phyloP scores from a whole-genome alignment of 2,329 filamentous ascomycete species.

The Penicillium sp. region DNA sequence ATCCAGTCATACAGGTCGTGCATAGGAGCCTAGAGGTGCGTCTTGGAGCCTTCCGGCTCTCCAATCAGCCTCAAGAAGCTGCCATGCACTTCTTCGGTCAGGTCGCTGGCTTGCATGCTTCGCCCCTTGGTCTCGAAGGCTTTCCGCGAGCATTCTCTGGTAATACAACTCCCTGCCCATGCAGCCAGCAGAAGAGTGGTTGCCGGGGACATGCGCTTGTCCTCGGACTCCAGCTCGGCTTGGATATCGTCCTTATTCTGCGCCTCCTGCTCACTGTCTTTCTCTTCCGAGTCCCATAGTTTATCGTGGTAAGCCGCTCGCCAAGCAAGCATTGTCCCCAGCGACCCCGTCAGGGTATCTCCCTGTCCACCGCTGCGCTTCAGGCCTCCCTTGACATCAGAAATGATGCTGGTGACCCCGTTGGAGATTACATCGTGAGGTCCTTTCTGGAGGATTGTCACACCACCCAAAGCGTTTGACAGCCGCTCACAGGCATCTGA shows the following conservation, averaged over 20 bases:
- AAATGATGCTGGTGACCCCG: slow-evolving; percentile 72
- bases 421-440: slow-evolving; percentile 80
- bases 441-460: slow-evolving; percentile 92
- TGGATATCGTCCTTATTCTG: slow-evolving; percentile 46
- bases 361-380: slow-evolving; percentile 95
- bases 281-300: slow-evolving; percentile 67
- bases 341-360: slow-evolving; percentile 86
- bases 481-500: slow-evolving; percentile 69
- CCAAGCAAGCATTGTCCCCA: slow-evolving; percentile 90
- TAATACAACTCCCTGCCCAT: slow-evolving; percentile 85
- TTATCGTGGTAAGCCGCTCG: slow-evolving; percentile 82
- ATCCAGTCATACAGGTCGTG: neutral
- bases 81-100: slow-evolving; percentile 85
- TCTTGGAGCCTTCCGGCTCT: slow-evolving; percentile 59
- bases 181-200: slow-evolving; percentile 75
- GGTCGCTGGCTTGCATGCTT: slow-evolving; percentile 86
- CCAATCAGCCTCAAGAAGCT: slow-evolving; percentile 83
- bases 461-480: slow-evolving; percentile 77
- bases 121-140: slow-evolving; percentile 86
- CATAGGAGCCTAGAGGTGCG: slow-evolving; percentile 31
- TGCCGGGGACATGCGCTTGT: slow-evolving; percentile 59
- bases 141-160: slow-evolving; percentile 84
- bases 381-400: slow-evolving; percentile 77
- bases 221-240: slow-evolving; percentile 48
- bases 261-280: slow-evolving; percentile 36